Evolutionary conservation across 2,329 filamentous ascomycete species (phyloP).

Genomic region (Claviceps monticola): DNA sequence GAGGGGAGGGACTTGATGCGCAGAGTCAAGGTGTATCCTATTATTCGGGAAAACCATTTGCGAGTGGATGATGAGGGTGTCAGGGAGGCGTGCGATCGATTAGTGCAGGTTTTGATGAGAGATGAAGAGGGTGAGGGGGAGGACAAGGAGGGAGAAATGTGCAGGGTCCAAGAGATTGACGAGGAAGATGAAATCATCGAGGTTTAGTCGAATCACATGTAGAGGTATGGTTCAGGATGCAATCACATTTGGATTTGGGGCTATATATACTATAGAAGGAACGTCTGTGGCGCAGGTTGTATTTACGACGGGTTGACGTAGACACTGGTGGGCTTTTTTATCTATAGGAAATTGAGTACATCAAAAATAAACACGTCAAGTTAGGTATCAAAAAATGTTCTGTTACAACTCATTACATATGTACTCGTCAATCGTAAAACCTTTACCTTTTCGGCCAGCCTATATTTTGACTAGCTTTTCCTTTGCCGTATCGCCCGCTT

Average conservation of each 20-base stretch:
- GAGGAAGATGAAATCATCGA: slow-evolving; percentile 43
- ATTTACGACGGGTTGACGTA: not conserved
- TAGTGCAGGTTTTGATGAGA: slow-evolving; percentile 80
- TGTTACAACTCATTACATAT: not conserved
- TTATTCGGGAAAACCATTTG: slow-evolving; percentile 74
- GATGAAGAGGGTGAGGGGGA: slow-evolving; percentile 47
- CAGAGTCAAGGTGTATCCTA: slow-evolving; percentile 70
- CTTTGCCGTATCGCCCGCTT: not conserved
- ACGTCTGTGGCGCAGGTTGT: not conserved
- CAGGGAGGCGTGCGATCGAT: slow-evolving; percentile 68
- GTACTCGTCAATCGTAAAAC: not conserved
- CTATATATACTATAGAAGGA: not conserved
- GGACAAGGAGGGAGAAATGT: slow-evolving; percentile 21
- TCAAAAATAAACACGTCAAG: too few species aligned
- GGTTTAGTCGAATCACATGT: slow-evolving; percentile 24
- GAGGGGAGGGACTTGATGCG: slow-evolving; percentile 63
- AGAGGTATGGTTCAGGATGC: not conserved
- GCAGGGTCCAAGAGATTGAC: slow-evolving; percentile 30
- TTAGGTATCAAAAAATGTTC: not conserved
- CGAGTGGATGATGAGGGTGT: slow-evolving; percentile 67
- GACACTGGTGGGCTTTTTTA: too few species aligned
- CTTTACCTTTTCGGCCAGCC: not conserved
- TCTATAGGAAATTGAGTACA: too few species aligned
- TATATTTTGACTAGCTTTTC: not conserved
- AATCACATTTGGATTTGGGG: not conserved